Base-by-base conservation (phyloP, 148 eudicot genomes). In the Drosera capensis region DNA sequence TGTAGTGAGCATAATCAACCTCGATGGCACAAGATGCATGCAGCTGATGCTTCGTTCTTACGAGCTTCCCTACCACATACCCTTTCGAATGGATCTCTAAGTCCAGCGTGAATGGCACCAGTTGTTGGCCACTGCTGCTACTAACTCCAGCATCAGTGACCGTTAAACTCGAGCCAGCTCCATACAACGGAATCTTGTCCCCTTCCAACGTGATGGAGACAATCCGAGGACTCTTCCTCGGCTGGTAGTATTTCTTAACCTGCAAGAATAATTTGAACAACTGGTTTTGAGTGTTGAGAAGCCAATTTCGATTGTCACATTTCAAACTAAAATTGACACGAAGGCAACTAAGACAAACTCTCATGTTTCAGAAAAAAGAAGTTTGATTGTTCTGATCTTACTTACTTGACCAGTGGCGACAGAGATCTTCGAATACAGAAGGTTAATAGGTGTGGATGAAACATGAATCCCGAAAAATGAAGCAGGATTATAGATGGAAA, bases 381-480 rank as follows among this genome's bases (percentile, higher is more conserved):
- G 14, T 34, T 1, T 15, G 38, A 11, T 7, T 34, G 38, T 34
- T 11, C 8, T 2, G 38, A 15, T 11, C 14, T 34, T 34, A 34
- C 43, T 53, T 43, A 90, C 99, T 88, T 80, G 80, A 13, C 95
- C 99, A 5, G 88, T 73, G 38, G 95, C 95, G 42, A 84, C 82
- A 1, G 62, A 46, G 14, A 90, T 77, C 25, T 75, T 55, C 1
- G 93, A 84, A 53, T 78, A 90, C 37, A 73, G 47, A 48, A 90
- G 82, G 49, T 64, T 58, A 52, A 90, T 68, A 9, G 99, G 85
- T 0, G 72, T 53, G 3, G 99, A 76, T 67, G 58, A 71, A 46
- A 90, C 80, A 66, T 78, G 93, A 24, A 90, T 64, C 30, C 95
- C 99, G 9, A 72, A 90, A 46, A 90, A 90, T 3, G 99, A 75